Evolutionary conservation across 257 asterid species (phyloP).

Genomic region (Solanum sparsipilum): DNA sequence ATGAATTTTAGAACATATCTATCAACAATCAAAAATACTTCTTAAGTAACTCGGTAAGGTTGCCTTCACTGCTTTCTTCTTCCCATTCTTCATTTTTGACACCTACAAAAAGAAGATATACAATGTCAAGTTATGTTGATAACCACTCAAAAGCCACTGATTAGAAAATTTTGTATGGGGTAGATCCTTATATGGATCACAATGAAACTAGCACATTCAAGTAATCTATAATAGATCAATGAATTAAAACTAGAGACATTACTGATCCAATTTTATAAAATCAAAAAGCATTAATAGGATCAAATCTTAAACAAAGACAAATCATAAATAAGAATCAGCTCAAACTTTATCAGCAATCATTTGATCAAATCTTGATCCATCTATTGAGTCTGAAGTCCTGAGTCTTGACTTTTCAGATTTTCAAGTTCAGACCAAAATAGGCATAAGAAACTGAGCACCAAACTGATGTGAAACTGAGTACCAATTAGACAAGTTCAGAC

Average conservation of each 20-base stretch:
- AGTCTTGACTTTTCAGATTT: background rate
- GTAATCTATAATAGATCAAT: background rate
- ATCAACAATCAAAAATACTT: background rate
- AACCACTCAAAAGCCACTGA: background rate
- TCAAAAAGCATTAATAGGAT: background rate
- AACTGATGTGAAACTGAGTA: too few species aligned
- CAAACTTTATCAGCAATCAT: background rate
- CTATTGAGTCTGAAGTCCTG: too few species aligned
- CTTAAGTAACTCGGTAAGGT: background rate
- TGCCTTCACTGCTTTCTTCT: background rate
- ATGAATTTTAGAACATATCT: background rate
- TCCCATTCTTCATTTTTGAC: background rate
- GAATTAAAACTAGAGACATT: background rate
- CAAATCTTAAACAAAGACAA: background rate
- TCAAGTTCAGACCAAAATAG: too few species aligned
- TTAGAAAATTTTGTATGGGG: background rate
- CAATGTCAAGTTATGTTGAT: background rate
- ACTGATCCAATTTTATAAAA: background rate
- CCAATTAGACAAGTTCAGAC: too few species aligned
- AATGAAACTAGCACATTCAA: background rate
- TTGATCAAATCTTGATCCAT: background rate
- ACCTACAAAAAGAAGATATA: background rate
- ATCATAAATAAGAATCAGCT: background rate
- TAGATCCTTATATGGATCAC: background rate
- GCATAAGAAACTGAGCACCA: too few species aligned